phyloP scores from a whole-genome alignment of 2,329 filamentous ascomycete species.

The Neofusicoccum ribis region DNA sequence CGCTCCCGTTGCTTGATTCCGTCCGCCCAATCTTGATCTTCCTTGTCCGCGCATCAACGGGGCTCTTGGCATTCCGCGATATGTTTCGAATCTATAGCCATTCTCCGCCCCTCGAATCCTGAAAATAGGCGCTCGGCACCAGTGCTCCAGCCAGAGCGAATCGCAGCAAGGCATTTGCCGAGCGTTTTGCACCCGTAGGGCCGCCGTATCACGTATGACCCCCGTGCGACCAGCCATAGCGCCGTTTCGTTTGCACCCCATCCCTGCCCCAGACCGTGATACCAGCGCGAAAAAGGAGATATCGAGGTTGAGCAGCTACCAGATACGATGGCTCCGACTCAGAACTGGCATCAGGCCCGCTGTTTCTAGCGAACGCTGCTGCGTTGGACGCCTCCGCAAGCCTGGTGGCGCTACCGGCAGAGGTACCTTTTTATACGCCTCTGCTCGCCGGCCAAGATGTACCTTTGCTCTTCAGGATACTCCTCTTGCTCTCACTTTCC shows the following conservation, averaged over 20 bases:
- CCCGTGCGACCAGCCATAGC: neutral
- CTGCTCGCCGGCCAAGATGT: neutral
- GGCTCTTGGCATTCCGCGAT: constrained; percentile 6
- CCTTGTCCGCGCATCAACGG: constrained; percentile 8
- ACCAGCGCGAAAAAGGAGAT: constrained; percentile 1
- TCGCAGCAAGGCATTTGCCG: neutral
- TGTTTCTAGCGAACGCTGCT: neutral
- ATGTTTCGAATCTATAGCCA: constrained; percentile 11
- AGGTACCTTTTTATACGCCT: neutral
- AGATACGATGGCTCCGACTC: neutral
- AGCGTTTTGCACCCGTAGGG: neutral
- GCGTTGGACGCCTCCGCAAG: neutral
- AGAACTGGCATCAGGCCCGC: neutral
- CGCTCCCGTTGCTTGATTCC: constrained; percentile 1
- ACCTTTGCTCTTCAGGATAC: neutral
- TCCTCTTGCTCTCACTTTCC: constrained; percentile 2
- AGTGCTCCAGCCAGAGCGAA: neutral
- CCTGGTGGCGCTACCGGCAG: neutral
- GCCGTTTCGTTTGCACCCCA: constrained; percentile 8
- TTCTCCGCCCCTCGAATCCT: neutral
- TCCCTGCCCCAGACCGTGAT: neutral
- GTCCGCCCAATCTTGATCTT: neutral
- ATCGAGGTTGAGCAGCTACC: neutral
- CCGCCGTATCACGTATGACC: neutral
- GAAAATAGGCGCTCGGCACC: constrained; percentile 1